Base-by-base conservation (phyloP, 176 grass and related monocot species). In the Dendrocalamus sinicus region DNA sequence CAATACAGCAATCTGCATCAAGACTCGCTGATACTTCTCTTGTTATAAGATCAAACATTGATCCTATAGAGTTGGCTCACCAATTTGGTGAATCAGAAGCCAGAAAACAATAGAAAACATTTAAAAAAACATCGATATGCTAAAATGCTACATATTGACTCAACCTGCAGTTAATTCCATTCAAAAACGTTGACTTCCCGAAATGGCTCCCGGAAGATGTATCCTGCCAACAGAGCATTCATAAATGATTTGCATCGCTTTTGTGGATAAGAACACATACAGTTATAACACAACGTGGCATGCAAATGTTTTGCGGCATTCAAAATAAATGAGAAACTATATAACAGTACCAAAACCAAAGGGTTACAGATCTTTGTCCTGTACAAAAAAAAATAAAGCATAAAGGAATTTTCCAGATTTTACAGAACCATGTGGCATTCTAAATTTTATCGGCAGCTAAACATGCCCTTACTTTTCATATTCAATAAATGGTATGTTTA, bases 211-310 rank as follows among this genome's bases (percentile, higher is more conserved):
- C 85, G 4, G 40, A 92, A 77, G 81, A 92, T 79, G 75, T 68
- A 79, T 81, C 91, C 96, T 98, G 88, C 17, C 70, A 96, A 91
- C 37, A 87, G 60, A 73, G 20, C 39, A 65, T 78, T 67, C n/a
- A 41, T 20, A 73, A 65, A 66, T 72, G 3, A 78, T 20, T 50
- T 76, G 4, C 48, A 69, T 12, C 35, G 30, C 0, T 23, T 50
- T 64, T 77, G 53, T 46, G 65, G 58, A 53, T 22, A 67, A 57
- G 30, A 78, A 72, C 11, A 72, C 22, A 79, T 50, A 35, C 10
- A 43, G 40, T 57, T 59, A 48, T 64, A 73, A 73, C 74, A 58
- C 3, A 85, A 69, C 2, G 13, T 16, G 47, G 73, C 17, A 62
- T 17, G 64, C 44, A 82, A 44, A 70, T 53, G 47, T 39, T 52